phyloP scores from a whole-genome alignment of 352 stramenopile genomes.

The Globisporangium paddicum region DNA sequence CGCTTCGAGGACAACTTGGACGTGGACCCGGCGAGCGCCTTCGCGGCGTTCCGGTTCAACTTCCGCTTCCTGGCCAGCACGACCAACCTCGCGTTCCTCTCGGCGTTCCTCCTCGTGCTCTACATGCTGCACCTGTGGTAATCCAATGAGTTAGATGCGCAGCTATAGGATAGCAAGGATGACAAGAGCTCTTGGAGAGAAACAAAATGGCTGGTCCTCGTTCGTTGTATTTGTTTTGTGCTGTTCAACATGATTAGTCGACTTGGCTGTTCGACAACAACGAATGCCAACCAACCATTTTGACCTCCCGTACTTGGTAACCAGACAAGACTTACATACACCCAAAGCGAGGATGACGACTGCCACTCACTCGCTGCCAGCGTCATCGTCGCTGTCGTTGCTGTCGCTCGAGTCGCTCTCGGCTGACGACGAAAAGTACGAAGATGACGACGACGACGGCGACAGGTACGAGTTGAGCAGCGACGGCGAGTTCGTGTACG shows the following conservation, averaged over 20 bases:
- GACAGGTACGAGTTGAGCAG: constrained; percentile 64
- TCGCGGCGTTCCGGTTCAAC: constrained; percentile 70
- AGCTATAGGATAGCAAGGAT: background rate
- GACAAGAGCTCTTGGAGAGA: background rate
- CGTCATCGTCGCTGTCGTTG: constrained; percentile 23
- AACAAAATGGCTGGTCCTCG: background rate
- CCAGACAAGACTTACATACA: background rate
- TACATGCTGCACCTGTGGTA: constrained; percentile 75
- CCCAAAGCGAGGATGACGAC: background rate
- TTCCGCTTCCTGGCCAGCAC: constrained; percentile 85
- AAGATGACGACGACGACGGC: constrained; percentile 71
- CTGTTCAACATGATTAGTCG: background rate
- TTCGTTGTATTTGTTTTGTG: background rate
- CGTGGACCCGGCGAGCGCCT: constrained; percentile 35
- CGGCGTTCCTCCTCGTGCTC: constrained; percentile 46
- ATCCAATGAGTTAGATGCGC: background rate
- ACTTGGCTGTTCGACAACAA: background rate
- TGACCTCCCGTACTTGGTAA: background rate
- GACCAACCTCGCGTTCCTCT: constrained; percentile 72
- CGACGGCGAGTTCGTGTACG: constrained; percentile 29
- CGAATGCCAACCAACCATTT: background rate
- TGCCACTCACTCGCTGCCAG: constrained; percentile 34
- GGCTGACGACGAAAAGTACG: constrained; percentile 69
- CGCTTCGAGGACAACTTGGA: constrained; percentile 70
- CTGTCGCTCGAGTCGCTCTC: constrained; percentile 62